Percentiles rank a stretch among this genome's conserved stretches.
Evolutionary conservation across 73 alveolate genomes (phyloP).

Genomic region (Paramecium sonneborni): DNA sequence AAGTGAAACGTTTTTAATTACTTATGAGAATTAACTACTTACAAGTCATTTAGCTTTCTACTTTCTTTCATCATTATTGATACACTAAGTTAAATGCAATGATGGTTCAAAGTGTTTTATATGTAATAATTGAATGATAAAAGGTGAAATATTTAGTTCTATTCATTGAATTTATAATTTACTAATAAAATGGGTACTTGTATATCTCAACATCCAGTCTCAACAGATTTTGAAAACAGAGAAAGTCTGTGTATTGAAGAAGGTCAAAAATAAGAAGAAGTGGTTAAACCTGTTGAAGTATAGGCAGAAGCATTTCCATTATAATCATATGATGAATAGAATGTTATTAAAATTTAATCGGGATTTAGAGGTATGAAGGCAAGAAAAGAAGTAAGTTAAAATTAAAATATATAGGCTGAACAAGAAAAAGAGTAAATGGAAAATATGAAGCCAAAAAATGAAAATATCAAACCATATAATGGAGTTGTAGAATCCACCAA

Average conservation of each 20-base stretch:
- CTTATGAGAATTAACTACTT: neutral
- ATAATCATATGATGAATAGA: neutral
- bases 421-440: constrained; percentile 5
- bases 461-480: neutral
- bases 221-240: neutral
- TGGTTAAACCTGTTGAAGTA: neutral
- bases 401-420: neutral
- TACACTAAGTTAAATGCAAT: neutral
- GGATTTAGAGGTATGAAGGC: constrained; percentile 6
- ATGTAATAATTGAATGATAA: neutral
- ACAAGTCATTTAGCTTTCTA: neutral
- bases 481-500: neutral
- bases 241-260: neutral
- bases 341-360: neutral
- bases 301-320: neutral
- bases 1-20: neutral
- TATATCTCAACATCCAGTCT: neutral
- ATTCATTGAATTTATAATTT: neutral
- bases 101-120: neutral
- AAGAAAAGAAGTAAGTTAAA: neutral
- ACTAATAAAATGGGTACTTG: constrained; percentile 8
- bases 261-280: neutral
- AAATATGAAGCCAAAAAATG: neutral
- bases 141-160: neutral
- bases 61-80: neutral